phyloP scores from a whole-genome alignment of 2,329 filamentous ascomycete species.

The Neopestalotiopsis sp. region DNA sequence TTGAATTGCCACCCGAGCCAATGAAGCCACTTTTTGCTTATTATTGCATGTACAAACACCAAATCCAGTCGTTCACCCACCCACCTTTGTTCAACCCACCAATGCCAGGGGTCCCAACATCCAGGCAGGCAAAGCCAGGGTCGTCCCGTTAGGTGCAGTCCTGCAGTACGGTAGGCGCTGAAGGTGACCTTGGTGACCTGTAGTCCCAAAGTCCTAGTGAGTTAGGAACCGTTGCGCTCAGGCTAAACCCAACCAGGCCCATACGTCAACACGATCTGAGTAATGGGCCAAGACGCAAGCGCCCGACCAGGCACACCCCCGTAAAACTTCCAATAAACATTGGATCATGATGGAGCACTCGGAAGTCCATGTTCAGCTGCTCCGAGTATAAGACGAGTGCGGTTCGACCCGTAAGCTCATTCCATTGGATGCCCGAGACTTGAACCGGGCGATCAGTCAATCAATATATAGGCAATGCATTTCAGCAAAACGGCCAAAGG shows the following conservation, averaged over 20 bases:
- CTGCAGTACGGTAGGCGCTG: no score
- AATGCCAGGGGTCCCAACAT: no score
- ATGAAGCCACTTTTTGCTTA: background rate
- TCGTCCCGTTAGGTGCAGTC: no score
- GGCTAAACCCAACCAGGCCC: background rate
- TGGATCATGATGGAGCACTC: background rate
- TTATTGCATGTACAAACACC: background rate
- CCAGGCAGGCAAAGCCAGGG: no score
- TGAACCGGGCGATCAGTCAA: background rate
- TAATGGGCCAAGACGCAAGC: background rate
- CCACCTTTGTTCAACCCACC: background rate
- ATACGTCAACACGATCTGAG: background rate
- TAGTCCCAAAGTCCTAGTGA: no score
- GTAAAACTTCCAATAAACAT: slow-evolving; percentile 2
- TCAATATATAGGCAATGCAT: background rate
- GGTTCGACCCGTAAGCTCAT: background rate
- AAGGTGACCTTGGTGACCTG: no score
- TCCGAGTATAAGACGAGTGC: background rate
- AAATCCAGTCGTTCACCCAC: background rate
- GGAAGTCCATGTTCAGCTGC: background rate
- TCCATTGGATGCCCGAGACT: background rate
- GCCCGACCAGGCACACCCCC: background rate
- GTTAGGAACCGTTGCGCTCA: background rate
- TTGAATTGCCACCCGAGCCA: background rate
- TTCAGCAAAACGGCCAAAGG: background rate